Percentiles rank a stretch among this genome's conserved stretches.
Conservation (phyloP, 2,329 filamentous ascomycete species). For the Colletotrichum tanaceti region DNA sequence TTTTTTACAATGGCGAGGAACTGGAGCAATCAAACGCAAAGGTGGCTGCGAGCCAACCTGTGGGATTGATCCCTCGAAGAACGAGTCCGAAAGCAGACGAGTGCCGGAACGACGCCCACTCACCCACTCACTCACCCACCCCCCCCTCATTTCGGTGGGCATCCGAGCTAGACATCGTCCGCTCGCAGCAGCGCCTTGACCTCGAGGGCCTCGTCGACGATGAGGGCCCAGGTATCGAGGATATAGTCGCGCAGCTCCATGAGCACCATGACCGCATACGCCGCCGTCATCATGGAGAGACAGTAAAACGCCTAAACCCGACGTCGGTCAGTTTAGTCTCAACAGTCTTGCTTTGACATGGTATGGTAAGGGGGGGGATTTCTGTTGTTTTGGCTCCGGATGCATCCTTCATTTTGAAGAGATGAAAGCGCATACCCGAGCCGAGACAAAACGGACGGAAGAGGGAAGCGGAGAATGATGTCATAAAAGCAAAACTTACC, state of each 20-base stretch:
- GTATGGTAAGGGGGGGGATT: no score
- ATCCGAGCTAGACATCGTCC: constrained; percentile 32
- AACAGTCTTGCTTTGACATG: background rate
- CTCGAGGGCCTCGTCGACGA: constrained; percentile 37
- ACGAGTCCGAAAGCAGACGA: constrained; percentile 5
- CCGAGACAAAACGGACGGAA: constrained; percentile 9
- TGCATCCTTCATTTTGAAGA: background rate
- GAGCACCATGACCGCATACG: constrained; percentile 38
- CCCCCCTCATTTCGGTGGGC: constrained; percentile 1
- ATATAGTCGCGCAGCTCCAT: constrained; percentile 37
- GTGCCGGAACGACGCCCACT: background rate
- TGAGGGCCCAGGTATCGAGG: constrained; percentile 39
- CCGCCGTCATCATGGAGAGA: constrained; percentile 39
- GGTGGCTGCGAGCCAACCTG: constrained; percentile 5
- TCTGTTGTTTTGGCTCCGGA: constrained; percentile 5
- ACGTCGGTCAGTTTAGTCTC: constrained; percentile 23
- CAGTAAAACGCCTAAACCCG: constrained; percentile 36
- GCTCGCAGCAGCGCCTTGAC: constrained; percentile 38
- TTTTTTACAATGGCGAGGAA: no score
- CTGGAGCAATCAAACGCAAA: constrained; percentile 2
- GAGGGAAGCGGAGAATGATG: constrained; percentile 8
- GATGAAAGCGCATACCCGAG: constrained; percentile 15
- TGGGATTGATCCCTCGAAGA: background rate
- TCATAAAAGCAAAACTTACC: constrained; percentile 30
- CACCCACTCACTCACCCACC: no score